These are phyloP conservation scores for Phytophthora fragariaefolia DNA, from an alignment of 352 stramenopile genomes.

Conservation along the genomic window DNA sequence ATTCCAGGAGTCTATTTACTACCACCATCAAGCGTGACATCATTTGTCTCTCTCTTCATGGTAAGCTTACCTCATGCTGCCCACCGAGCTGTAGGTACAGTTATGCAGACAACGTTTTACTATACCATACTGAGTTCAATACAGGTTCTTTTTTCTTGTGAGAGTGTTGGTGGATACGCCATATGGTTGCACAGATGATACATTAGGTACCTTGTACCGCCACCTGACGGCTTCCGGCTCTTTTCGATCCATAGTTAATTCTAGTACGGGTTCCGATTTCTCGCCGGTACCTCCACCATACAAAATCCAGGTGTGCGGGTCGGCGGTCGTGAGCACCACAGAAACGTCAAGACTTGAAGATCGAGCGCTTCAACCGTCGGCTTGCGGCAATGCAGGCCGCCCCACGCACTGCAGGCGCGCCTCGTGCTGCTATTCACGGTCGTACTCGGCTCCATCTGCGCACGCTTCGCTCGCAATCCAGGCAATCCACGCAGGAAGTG, in stretches of 20 bases:
- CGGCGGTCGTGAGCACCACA: slow-evolving; percentile 18
- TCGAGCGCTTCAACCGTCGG: background rate
- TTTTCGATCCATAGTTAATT: background rate
- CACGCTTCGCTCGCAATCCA: slow-evolving; percentile 8
- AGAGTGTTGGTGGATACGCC: slow-evolving; percentile 33
- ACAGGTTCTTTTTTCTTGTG: slow-evolving; percentile 27
- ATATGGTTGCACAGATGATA: background rate
- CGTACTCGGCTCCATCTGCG: too few relatives aligned
- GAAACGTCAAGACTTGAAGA: slow-evolving; percentile 21
- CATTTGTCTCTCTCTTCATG: too few relatives aligned
- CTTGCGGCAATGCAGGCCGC: background rate
- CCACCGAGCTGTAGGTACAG: too few relatives aligned
- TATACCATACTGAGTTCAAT: slow-evolving; percentile 12
- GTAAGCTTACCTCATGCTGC: too few relatives aligned
- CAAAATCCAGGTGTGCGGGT: background rate
- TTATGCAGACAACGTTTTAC: fast-evolving
- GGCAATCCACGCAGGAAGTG: background rate
- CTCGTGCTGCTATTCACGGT: too few relatives aligned
- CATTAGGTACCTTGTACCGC: background rate
- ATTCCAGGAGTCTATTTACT: background rate
- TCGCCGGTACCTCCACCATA: slow-evolving; percentile 6
- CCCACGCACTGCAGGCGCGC: too few relatives aligned
- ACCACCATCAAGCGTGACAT: too few relatives aligned
- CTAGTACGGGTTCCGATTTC: slow-evolving; percentile 27
- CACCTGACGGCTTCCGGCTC: background rate